These are phyloP conservation scores for Wickerhamomyces queroliae DNA, from an alignment of 805 yeast species.

Conservation along the genomic window DNA sequence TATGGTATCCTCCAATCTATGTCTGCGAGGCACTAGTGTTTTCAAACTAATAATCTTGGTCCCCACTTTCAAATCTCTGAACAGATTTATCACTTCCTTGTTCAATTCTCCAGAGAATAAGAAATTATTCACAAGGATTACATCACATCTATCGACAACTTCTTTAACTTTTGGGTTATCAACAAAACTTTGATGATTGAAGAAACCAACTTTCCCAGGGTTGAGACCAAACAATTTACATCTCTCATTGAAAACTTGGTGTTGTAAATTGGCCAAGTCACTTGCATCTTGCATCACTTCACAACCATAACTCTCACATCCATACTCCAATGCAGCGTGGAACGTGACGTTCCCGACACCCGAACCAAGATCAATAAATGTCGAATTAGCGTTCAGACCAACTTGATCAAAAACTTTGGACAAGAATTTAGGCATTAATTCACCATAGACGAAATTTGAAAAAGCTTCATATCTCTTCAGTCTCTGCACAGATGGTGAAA, in stretches of 20 bases:
- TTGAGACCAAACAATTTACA: slow-evolving; percentile 59
- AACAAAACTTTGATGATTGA: slow-evolving; percentile 66
- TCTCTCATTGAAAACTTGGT: slow-evolving; percentile 50
- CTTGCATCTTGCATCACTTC: slow-evolving; percentile 87
- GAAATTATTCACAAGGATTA: slow-evolving; percentile 77
- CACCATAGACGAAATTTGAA: slow-evolving; percentile 89
- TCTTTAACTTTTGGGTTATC: slow-evolving; percentile 51
- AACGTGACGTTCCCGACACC: slow-evolving; percentile 92
- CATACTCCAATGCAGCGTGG: slow-evolving; percentile 84
- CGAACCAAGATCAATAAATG: slow-evolving; percentile 86
- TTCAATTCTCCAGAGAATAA: slow-evolving; percentile 75
- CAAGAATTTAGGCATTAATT: slow-evolving; percentile 72
- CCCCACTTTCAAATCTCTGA: slow-evolving; percentile 63
- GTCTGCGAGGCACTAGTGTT: slow-evolving; percentile 73
- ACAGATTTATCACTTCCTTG: slow-evolving; percentile 56
- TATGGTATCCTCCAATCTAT: slow-evolving; percentile 53
- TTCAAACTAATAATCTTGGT: slow-evolving; percentile 74
- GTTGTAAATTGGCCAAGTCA: slow-evolving; percentile 55
- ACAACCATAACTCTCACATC: slow-evolving; percentile 82
- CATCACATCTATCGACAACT: slow-evolving; percentile 56
- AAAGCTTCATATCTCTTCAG: slow-evolving; percentile 76
- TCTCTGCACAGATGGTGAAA: slow-evolving; percentile 64
- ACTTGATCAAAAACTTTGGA: slow-evolving; percentile 61
- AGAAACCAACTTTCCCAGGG: slow-evolving; percentile 50
- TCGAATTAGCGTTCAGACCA: slow-evolving; percentile 42